Base-by-base conservation (phyloP, 495 filamentous ascomycete species). In the Tricharina praecox region DNA sequence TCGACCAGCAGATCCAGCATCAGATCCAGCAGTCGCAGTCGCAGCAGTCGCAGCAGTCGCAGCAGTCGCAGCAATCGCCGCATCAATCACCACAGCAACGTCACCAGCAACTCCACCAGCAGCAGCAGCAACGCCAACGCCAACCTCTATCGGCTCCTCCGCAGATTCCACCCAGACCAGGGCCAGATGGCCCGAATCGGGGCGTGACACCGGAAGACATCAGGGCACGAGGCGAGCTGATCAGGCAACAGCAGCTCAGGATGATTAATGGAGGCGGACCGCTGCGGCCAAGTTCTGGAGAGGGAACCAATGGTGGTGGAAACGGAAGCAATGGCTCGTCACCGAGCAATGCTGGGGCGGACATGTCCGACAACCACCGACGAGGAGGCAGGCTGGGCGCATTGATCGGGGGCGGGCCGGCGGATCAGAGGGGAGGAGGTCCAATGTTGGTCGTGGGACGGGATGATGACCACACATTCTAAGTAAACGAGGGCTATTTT, bases 391-490 rank as follows among this genome's bases (percentile, higher is more conserved):
- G 55, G 15, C 28, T 58, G 4, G 55, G 55, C 9, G 53, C 50
- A 21, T 46, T 53, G 28, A 58, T 58, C 40, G 55, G 55, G 16
- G 49, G 49, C 4, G 41, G 42, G 28, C 28, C 42, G 16, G 52
- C 45, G 9, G 20, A 44, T 26, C 33, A 39, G 35, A 40, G 26
- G 20, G 53, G 44, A 23, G 54, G 54, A 4, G 54, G 54, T 5
- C 55, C 55, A 16, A 58, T 58, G 50, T 48, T 57, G 30, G 50
- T 58, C n/a, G 50, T 58, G 23, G 53, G 54, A 20, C 49, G 26
- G 25, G 54, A 52, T 10, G 43, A 55, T 26, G 53, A 52, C 21
- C n/a, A 19, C 13, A n/a, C n/a, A n/a, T 32, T 32, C 13, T 32
- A 32, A 13, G 28, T 32, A 32, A 13, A 32, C n/a, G 3, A 23